phyloP scores from a whole-genome alignment of 495 filamentous ascomycete species.

The Trichoderma reesei region DNA sequence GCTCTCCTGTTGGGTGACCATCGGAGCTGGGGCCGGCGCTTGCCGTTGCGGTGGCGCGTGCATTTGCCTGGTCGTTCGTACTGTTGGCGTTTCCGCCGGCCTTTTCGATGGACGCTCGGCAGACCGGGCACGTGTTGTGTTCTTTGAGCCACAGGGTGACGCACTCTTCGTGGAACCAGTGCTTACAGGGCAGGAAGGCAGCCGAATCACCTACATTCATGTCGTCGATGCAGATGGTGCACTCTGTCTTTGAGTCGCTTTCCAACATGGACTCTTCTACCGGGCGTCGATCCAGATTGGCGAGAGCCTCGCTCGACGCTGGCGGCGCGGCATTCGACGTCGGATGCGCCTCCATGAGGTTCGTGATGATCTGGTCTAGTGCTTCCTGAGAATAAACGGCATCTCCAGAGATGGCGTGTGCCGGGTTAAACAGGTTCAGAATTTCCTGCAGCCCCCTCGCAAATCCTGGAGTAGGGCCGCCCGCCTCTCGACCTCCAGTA shows the following conservation, averaged over 20 bases:
- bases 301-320: constrained; percentile 65
- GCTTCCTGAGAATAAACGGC: constrained; percentile 90
- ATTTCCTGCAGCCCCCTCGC: constrained; percentile 27
- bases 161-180: constrained; percentile 83
- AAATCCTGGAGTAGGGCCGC: constrained; percentile 18
- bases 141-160: constrained; percentile 72
- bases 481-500: constrained; percentile 9
- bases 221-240: constrained; percentile 89
- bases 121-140: constrained; percentile 87
- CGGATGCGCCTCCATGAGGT: constrained; percentile 73
- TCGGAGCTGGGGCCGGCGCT: neutral
- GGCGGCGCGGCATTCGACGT: constrained; percentile 73
- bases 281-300: constrained; percentile 56
- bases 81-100: constrained; percentile 16
- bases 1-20: no score
- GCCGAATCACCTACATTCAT: constrained; percentile 67
- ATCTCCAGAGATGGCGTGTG: constrained; percentile 55
- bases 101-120: constrained; percentile 60
- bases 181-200: constrained; percentile 70
- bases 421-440: constrained; percentile 49
- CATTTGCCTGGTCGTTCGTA: constrained; percentile 13
- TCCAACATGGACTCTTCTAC: constrained; percentile 58
- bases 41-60: neutral
- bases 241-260: constrained; percentile 55
- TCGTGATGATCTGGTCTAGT: constrained; percentile 76